Evolutionary conservation across 2,329 filamentous ascomycete genomes (phyloP).

Genomic region (Pseudocercospora fuligena): DNA sequence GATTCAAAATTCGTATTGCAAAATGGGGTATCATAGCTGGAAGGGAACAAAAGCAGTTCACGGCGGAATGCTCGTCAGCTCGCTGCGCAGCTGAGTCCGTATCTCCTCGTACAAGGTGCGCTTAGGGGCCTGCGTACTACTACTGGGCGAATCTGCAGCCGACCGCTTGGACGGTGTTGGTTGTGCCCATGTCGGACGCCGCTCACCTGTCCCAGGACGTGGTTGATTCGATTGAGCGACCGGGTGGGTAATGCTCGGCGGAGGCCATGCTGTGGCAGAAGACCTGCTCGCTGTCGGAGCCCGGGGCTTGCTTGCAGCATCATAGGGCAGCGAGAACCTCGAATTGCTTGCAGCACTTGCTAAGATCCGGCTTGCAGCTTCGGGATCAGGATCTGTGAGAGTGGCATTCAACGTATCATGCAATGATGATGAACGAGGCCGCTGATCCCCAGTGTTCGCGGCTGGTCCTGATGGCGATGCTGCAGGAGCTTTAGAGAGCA

Average conservation of each 20-base stretch:
- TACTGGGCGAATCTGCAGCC: neutral
- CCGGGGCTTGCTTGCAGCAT: neutral
- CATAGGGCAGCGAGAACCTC: neutral
- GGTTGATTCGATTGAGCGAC: neutral
- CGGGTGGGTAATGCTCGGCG: constrained; percentile 10
- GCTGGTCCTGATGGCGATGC: neutral
- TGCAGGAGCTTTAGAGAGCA: neutral
- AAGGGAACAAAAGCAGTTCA: neutral
- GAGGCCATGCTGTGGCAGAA: constrained; percentile 7
- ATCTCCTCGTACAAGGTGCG: constrained; percentile 1
- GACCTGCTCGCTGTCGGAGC: neutral
- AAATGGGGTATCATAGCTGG: neutral
- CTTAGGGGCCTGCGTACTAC: neutral
- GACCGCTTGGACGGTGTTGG: neutral
- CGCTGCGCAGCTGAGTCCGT: neutral
- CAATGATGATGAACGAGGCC: neutral
- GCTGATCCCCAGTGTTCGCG: neutral
- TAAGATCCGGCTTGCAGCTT: neutral
- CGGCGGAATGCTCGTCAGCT: neutral
- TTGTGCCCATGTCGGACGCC: neutral
- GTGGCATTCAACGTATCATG: neutral
- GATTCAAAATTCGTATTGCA: neutral
- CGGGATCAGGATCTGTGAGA: neutral
- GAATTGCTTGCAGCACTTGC: neutral
- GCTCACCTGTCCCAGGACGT: neutral